These are phyloP conservation scores for Pisolithus albus DNA, from an alignment of 768 basidiomycete genomes.

Conservation along the genomic window DNA sequence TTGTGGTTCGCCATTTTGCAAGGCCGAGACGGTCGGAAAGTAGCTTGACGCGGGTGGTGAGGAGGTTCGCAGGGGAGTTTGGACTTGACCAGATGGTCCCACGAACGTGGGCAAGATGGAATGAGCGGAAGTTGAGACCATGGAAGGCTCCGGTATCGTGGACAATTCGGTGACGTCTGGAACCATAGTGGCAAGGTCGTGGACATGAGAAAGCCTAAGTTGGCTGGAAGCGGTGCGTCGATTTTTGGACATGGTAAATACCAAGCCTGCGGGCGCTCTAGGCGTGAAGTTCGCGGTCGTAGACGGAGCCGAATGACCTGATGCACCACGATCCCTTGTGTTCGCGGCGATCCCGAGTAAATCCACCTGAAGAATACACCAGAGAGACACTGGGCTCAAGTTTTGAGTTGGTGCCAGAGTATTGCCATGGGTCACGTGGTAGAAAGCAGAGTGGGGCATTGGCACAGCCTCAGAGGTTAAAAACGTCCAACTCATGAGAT, in stretches of 20 bases:
- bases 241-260: conserved; percentile 20
- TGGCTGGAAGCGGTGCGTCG: conserved; percentile 20
- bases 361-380: neutral
- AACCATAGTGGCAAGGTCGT: conserved; percentile 5
- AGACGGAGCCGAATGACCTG: neutral
- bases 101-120: conserved; percentile 1
- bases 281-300: neutral
- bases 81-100: conserved; percentile 3
- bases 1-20: conserved; percentile 40
- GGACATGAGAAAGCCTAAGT: conserved; percentile 7
- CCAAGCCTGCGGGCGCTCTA: neutral
- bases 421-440: no score
- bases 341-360: no score
- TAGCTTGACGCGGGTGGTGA: conserved; percentile 82
- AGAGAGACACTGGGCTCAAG: neutral
- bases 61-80: conserved; percentile 25
- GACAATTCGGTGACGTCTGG: conserved; percentile 13
- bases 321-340: no score
- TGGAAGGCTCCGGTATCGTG: conserved; percentile 8
- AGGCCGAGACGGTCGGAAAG: conserved; percentile 56
- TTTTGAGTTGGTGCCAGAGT: no score
- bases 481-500: no score
- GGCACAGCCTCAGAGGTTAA: no score
- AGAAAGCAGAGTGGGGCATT: no score
- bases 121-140: no score